Evolutionary conservation across 495 filamentous ascomycete genomes (phyloP).

Genomic region (Aspergillus funiculosus): DNA sequence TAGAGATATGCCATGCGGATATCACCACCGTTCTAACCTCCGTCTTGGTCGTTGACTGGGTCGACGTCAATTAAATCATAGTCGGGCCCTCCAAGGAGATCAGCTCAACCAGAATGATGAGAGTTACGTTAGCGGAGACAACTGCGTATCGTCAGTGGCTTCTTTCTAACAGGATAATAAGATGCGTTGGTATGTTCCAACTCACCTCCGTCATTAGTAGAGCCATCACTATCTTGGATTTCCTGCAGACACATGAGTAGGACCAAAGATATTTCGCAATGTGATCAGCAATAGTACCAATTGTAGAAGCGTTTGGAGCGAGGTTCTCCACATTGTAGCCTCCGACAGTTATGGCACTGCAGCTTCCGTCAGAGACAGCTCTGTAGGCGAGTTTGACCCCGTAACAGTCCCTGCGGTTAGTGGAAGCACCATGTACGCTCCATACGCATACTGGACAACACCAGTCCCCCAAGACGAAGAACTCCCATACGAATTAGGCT

Average conservation of each 20-base stretch:
- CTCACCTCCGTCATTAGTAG: constrained; percentile 44
- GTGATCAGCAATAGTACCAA: constrained; percentile 46
- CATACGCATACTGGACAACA: constrained; percentile 50
- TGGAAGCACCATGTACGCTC: constrained; percentile 56
- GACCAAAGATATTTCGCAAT: constrained; percentile 49
- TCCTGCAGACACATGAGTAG: constrained; percentile 56
- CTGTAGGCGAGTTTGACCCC: constrained; percentile 25
- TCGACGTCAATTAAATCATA: constrained; percentile 41
- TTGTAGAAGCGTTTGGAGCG: constrained; percentile 36
- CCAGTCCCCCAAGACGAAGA: constrained; percentile 57
- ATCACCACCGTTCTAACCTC: constrained; percentile 57
- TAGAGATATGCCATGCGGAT: constrained; percentile 60
- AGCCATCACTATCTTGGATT: constrained; percentile 54
- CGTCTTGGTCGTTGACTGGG: constrained; percentile 45
- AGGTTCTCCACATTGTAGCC: constrained; percentile 61
- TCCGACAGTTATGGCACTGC: constrained; percentile 48
- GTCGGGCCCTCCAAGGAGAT: constrained; percentile 15
- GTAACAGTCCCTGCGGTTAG: constrained; percentile 43
- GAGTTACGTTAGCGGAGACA: constrained; percentile 28
- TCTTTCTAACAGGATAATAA: no score
- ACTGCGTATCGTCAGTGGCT: not conserved
- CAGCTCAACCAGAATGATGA: constrained; percentile 27
- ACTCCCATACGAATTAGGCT: constrained; percentile 55
- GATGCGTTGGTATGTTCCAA: no score
- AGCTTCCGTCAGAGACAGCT: constrained; percentile 39